phyloP scores from a whole-genome alignment of 371 early-diverging fungal species.

The Mucor velutinosus region DNA sequence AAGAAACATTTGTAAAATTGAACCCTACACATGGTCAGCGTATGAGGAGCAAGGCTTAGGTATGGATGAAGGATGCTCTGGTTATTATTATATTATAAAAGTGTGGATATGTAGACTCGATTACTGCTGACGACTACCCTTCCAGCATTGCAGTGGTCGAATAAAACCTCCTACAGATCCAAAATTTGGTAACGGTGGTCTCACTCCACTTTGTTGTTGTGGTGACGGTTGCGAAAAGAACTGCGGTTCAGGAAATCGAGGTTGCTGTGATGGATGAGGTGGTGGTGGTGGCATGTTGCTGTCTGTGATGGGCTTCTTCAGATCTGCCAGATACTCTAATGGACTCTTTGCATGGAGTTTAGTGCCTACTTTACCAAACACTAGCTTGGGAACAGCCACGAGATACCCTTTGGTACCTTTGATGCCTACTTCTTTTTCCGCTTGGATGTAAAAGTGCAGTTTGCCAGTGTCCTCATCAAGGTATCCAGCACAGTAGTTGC shows the following conservation, averaged over 20 bases:
- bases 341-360: background rate
- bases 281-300: background rate
- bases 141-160: background rate
- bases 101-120: too few relatives aligned
- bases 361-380: slow-evolving; percentile 33
- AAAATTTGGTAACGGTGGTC: background rate
- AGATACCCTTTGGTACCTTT: slow-evolving; percentile 41
- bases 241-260: background rate
- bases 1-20: background rate
- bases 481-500: slow-evolving; percentile 44
- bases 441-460: slow-evolving; percentile 42
- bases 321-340: background rate
- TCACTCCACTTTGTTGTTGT: background rate
- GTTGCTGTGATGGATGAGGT: background rate
- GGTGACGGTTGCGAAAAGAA: background rate
- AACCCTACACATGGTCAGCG: too few relatives aligned
- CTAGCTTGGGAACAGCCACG: slow-evolving; percentile 38
- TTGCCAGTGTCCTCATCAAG: slow-evolving; percentile 33
- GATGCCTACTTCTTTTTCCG: slow-evolving; percentile 32
- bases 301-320: background rate
- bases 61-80: too few relatives aligned
- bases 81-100: too few relatives aligned
- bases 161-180: background rate
- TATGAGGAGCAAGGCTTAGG: too few relatives aligned
- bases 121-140: background rate